phyloP scores from a whole-genome alignment of 176 grass and related monocot genomes.

The Areca catechu region DNA sequence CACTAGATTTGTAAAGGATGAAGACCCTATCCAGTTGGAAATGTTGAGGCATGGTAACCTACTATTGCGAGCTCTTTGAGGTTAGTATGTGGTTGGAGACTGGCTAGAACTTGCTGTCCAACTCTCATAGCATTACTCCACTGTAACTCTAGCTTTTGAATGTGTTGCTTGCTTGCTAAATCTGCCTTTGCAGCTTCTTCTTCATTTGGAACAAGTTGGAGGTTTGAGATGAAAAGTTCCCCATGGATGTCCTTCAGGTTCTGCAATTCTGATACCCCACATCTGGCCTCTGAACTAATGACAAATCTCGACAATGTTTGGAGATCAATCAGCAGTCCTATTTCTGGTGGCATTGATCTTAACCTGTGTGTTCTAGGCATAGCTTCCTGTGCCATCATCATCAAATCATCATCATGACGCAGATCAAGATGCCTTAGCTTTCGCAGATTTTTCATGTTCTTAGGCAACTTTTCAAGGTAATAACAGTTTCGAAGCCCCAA shows the following conservation, averaged over 20 bases:
- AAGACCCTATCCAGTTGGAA: conserved; percentile 24
- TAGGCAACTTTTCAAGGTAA: conserved; percentile 29
- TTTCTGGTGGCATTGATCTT: conserved; percentile 21
- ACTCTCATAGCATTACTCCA: conserved; percentile 4
- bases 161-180: conserved; percentile 19
- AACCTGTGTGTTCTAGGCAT: conserved; percentile 1
- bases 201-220: conserved; percentile 20
- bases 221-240: conserved; percentile 32
- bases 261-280: conserved; percentile 24
- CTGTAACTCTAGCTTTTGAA: conserved; percentile 24
- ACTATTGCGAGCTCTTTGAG: conserved; percentile 25
- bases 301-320: conserved; percentile 34
- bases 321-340: conserved; percentile 25
- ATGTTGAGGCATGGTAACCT: not conserved
- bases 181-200: conserved; percentile 25
- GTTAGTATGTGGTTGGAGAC: conserved; percentile 7
- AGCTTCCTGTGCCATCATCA: not conserved
- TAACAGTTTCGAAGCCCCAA: conserved; percentile 44
- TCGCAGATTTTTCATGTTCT: conserved; percentile 4
- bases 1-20: not conserved
- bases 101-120: conserved; percentile 9
- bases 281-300: not conserved
- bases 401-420: conserved; percentile 17
- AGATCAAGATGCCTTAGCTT: conserved; percentile 43
- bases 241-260: conserved; percentile 26